These are phyloP conservation scores for Cordyceps farinosa DNA, from an alignment of 2,329 filamentous ascomycete genomes.

Conservation along the genomic window DNA sequence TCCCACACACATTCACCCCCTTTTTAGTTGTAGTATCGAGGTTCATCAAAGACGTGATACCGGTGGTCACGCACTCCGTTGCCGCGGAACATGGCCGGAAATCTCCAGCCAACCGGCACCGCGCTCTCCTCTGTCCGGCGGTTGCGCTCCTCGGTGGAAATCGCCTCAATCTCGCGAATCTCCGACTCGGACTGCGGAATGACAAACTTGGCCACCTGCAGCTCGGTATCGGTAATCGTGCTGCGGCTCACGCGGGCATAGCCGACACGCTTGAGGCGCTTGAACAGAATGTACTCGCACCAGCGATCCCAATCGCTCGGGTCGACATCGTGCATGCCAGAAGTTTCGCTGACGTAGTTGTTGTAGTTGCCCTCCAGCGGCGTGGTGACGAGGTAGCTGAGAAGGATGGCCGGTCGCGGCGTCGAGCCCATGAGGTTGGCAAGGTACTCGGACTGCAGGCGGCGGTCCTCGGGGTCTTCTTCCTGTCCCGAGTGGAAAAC, in stretches of 20 bases:
- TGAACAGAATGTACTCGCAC: slow-evolving; percentile 99
- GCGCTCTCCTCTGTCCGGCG: slow-evolving; percentile 63
- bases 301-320: slow-evolving; percentile 90
- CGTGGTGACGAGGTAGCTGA: slow-evolving; percentile 89
- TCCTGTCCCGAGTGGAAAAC: slow-evolving; percentile 99
- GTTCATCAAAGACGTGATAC: slow-evolving; percentile 95
- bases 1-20: not conserved
- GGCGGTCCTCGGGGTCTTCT: slow-evolving; percentile 87
- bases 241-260: slow-evolving; percentile 86
- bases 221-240: slow-evolving; percentile 94
- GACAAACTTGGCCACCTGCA: slow-evolving; percentile 94
- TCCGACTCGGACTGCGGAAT: slow-evolving; percentile 65
- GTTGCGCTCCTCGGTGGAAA: slow-evolving; percentile 53
- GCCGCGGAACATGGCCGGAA: slow-evolving; percentile 80
- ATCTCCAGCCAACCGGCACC: slow-evolving; percentile 73
- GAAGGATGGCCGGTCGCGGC: slow-evolving; percentile 73
- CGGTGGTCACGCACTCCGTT: slow-evolving; percentile 82
- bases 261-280: slow-evolving; percentile 76
- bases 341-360: slow-evolving; percentile 80
- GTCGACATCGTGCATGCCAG: slow-evolving; percentile 95
- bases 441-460: slow-evolving; percentile 82
- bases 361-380: slow-evolving; percentile 94
- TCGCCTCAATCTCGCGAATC: slow-evolving; percentile 38
- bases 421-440: slow-evolving; percentile 83
- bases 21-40: slow-evolving; percentile 60